These are phyloP conservation scores for Camelina laxa DNA, from an alignment of 345 rosid genomes.

Conservation along the genomic window DNA sequence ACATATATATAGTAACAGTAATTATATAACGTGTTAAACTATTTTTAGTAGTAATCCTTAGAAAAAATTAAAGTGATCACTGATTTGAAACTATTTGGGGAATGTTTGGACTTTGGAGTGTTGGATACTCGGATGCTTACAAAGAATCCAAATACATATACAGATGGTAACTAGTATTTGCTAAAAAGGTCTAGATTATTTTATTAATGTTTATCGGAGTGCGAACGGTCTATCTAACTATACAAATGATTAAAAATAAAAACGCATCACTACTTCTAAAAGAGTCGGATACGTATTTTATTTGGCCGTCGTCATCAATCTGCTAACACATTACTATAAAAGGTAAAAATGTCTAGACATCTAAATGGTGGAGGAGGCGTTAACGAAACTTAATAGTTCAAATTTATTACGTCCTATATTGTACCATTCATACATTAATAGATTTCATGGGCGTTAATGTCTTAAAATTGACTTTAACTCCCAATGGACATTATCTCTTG, in stretches of 20 bases:
- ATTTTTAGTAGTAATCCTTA: not conserved
- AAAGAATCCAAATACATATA: not conserved
- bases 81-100: not conserved
- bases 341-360: not conserved
- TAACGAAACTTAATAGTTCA: not conserved
- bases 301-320: not conserved
- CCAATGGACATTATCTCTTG: constrained; percentile 8
- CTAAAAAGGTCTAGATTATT: not conserved
- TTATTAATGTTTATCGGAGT: not conserved
- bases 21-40: too few species aligned
- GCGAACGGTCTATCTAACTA: not conserved
- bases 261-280: not conserved
- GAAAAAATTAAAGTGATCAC: not conserved
- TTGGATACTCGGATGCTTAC: not conserved
- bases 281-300: not conserved
- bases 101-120: too few species aligned
- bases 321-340: not conserved
- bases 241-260: too few species aligned
- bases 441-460: not conserved
- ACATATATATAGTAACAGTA: too few species aligned
- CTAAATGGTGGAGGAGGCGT: not conserved
- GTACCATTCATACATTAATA: constrained; percentile 3
- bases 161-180: not conserved
- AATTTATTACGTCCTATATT: not conserved
- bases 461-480: constrained; percentile 2